These are phyloP conservation scores for Calonectria hongkongensis DNA, from an alignment of 2,329 filamentous ascomycete species.

Conservation along the genomic window DNA sequence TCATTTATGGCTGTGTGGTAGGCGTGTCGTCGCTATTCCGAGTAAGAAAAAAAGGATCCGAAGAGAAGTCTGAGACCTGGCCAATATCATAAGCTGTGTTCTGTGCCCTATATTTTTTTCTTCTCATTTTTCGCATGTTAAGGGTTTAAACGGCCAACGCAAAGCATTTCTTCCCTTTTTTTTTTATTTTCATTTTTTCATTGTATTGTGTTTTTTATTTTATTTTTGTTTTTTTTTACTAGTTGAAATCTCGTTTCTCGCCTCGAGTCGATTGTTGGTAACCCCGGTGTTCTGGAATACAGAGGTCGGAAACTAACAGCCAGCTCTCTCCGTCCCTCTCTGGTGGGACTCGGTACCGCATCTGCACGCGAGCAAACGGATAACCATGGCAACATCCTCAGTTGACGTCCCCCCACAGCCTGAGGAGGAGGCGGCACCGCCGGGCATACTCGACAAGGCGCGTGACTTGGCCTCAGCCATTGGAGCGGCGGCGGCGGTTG, in stretches of 20 bases:
- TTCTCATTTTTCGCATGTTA: not conserved
- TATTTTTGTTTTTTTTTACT: not conserved
- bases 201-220: too few relatives aligned
- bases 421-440: slow-evolving; percentile 50
- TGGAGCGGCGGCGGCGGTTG: slow-evolving; percentile 49
- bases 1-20: slow-evolving; percentile 33
- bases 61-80: slow-evolving; percentile 17
- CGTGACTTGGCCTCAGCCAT: slow-evolving; percentile 53
- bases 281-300: not conserved
- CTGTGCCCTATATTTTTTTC: not conserved
- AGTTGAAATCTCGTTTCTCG: not conserved
- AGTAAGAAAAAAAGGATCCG: slow-evolving; percentile 45
- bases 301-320: slow-evolving; percentile 21
- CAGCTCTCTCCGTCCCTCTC: not conserved
- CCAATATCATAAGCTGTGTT: slow-evolving; percentile 34
- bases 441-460: slow-evolving; percentile 51
- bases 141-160: not conserved
- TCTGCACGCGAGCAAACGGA: slow-evolving; percentile 1
- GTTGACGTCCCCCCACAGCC: slow-evolving; percentile 51
- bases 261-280: not conserved
- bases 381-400: slow-evolving; percentile 52
- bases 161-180: not conserved
- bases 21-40: slow-evolving; percentile 31
- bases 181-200: not conserved
- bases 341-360: not conserved